phyloP scores from a whole-genome alignment of 345 rosid genomes.

The Acer campestre region DNA sequence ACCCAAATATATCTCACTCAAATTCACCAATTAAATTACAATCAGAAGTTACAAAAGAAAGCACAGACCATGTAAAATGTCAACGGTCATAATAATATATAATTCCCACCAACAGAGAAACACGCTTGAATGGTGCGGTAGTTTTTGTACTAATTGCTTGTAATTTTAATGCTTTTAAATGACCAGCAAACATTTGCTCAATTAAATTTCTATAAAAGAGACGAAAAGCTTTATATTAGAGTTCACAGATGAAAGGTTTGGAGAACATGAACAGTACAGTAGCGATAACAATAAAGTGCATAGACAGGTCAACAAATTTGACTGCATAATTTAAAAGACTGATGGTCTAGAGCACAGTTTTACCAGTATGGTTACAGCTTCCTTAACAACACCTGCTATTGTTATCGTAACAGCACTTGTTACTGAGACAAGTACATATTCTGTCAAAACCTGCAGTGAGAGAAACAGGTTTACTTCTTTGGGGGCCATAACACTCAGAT shows the following conservation, averaged over 20 bases:
- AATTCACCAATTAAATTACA: background rate
- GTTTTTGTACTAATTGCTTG: background rate
- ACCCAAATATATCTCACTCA: background rate
- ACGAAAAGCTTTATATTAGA: background rate
- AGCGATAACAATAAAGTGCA: background rate
- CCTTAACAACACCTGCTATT: slow-evolving; percentile 98
- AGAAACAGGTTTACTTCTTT: slow-evolving; percentile 14
- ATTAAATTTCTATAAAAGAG: background rate
- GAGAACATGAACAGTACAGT: background rate
- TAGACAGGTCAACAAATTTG: slow-evolving; percentile 2
- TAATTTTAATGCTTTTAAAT: too few relatives aligned
- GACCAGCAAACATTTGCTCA: background rate
- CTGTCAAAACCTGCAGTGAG: slow-evolving; percentile 82
- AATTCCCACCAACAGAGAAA: background rate
- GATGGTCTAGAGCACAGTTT: slow-evolving; percentile 2
- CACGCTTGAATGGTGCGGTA: background rate
- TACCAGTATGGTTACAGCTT: slow-evolving; percentile 98
- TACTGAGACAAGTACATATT: slow-evolving; percentile 89
- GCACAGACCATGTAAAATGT: background rate
- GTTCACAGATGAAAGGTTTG: background rate
- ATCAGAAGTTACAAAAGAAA: background rate
- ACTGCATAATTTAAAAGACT: background rate
- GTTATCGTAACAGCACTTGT: slow-evolving; percentile 99
- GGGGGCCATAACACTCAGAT: background rate
- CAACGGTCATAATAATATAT: background rate